Base-by-base conservation (phyloP, 1,284 basidiomycete species). In the Tilletiopsis washingtonensis region DNA sequence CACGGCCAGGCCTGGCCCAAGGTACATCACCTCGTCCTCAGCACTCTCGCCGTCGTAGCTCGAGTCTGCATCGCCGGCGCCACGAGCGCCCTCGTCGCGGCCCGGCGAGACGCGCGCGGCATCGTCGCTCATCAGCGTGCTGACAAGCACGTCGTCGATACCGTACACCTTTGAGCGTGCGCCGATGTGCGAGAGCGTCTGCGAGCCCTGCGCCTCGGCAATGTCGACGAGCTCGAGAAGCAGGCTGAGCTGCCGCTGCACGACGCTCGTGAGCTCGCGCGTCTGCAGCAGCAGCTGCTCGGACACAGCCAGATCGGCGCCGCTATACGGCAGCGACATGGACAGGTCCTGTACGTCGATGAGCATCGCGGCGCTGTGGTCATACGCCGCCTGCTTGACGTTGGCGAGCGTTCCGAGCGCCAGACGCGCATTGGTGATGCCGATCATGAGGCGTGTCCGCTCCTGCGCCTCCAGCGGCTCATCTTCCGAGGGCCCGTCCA, bases 1-100 rank as follows among this genome's bases (percentile, higher is more conserved):
- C 27, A 64, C 65, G 12, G 56, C 59, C 14, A 67, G 57, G 32
- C 61, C 65, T 17, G 65, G 65, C 9, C 63, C 63, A 12, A 64
- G 53, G 38, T 59, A 67, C 61, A 67, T 64, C 45, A 64, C 60
- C 19, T 61, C 62, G 29, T 49, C 47, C 15, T 57, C 59, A 9
- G 29, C 29, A n/a, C 9, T 34, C 17, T 58, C 54, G 19, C 49
- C 27, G n/a, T n/a, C n/a, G n/a, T n/a, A n/a, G 12, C 42, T 41
- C 11, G 43, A 11, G 5, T 47, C 25, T 0, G 3, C 43, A 27
- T 7, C 20, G 15, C 9, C 14, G 4, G 1, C 41, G n/a, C 20
- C 43, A n/a, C 26, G 6, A 4, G 9, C 29, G 32, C 26, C 20
- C 15, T 14, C 25, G 14, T 37, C 26, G 20, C 20, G 32, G n/a